Evolutionary conservation across 164 flowering plant species (phyloP), one percentile per base, ranked within the genome.

Genomic region (Tetracentron sinense): DNA sequence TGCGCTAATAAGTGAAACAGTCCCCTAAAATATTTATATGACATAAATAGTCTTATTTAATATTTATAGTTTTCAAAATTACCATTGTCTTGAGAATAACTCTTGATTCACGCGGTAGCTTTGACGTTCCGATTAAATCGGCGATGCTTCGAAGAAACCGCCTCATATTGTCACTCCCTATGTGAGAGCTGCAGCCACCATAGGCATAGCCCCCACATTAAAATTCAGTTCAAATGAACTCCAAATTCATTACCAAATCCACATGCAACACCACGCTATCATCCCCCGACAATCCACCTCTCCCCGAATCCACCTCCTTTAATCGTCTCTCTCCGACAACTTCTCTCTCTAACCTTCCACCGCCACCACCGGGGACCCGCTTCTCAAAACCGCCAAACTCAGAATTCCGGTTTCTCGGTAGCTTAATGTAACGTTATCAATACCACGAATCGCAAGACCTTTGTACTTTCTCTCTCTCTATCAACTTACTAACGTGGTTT

Each of bases 171-270:
- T 35, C 53, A 38, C 61, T 28, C 56, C 3, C 63, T 5, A n/a
- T n/a, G n/a, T n/a, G n/a, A n/a, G n/a, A n/a, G n/a, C n/a, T n/a
- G n/a, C n/a, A n/a, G n/a, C 20, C 20, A 16, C 46, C 11, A 35
- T 23, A 33, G 25, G 47, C 19, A 21, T 35, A 15, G 12, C 54
- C 25, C 28, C 23, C 49, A 16, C 61, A 22, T 60, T 25, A 42
- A 71, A 74, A 75, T 61, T 72, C 66, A 67, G 33, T 62, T 68
- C 62, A 80, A 77, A 71, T 82, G 62, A 57, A 61, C 61, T 44
- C 52, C 72, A 76, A 79, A 77, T 77, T 38, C 5, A 38, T 10
- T 16, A 8, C 44, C 44, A 10, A 38, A 3, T 4, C 44, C 44
- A 8, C 8, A 38, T 8, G 6, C 38, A 33, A 33, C 4, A 33